Base-by-base conservation (phyloP, 768 basidiomycete species). In the Psilocybe sp. region DNA sequence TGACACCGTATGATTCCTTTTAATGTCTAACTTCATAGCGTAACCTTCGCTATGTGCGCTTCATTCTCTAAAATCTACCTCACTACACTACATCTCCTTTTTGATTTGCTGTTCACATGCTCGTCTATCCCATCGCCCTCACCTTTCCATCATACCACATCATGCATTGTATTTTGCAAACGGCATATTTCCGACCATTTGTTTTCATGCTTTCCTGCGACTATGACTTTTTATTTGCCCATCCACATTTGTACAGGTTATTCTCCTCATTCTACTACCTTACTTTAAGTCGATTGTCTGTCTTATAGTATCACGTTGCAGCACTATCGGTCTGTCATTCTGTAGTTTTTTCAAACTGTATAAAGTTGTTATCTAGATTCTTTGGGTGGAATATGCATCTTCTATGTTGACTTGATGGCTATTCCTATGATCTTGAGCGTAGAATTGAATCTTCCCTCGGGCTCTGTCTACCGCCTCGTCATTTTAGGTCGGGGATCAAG, bases 331-430 rank as follows among this genome's bases (percentile, higher is more conserved):
- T 74, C 74, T 80, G 77, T 77, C 77, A 79, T 77, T 78, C 74
- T 85, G 82, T 86, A 86, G 81, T 84, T 80, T 78, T 81, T 78
- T 74, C 65, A 64, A 64, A 69, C 69, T 80, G 77, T 79, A 79
- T 77, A 78, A 77, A 77, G 71, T 76, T 70, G 58, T 69, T 74
- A 74, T 73, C 69, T 68, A 70, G 69, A 72, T 61, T 56, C 42
- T 55, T 51, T 46, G 51, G 56, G 50, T 52, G 57, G 55, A 54
- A 57, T 51, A 50, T 37, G 46, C 50, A 33, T 50, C 49, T 33
- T 19, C 33, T 43, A 15, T 23, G 13, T 14, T 14, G 15, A 18
- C n/a, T n/a, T n/a, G n/a, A n/a, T n/a, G n/a, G n/a, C n/a, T n/a
- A n/a, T n/a, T n/a, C n/a, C n/a, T n/a, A n/a, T n/a, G n/a, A n/a